Evolutionary conservation across 2,329 filamentous ascomycete species (phyloP).

Genomic region (Blastomyces percursus): DNA sequence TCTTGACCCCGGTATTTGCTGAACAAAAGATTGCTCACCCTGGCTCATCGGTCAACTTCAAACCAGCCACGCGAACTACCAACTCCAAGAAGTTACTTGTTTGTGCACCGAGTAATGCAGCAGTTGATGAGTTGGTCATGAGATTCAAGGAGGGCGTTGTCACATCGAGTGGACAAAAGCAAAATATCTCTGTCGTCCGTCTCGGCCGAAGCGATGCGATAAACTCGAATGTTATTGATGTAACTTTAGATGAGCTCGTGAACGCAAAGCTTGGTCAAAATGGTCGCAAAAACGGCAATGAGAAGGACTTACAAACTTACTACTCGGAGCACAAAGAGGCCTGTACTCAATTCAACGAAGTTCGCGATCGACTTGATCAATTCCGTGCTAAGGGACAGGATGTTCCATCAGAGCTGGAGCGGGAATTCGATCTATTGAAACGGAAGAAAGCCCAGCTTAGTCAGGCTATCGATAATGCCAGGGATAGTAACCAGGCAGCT

Average conservation of each 20-base stretch:
- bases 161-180: conserved; percentile 58
- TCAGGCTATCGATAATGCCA: conserved; percentile 72
- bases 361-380: conserved; percentile 61
- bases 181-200: conserved; percentile 77
- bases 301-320: conserved; percentile 51
- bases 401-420: conserved; percentile 46
- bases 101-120: conserved; percentile 96
- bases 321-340: conserved; percentile 56
- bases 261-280: conserved; percentile 52
- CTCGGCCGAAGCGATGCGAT: conserved; percentile 86
- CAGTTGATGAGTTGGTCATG: conserved; percentile 90
- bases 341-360: conserved; percentile 55
- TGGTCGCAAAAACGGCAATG: conserved; percentile 35
- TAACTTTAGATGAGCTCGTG: conserved; percentile 87
- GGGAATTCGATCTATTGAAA: conserved; percentile 68
- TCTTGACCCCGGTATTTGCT: conserved; percentile 54
- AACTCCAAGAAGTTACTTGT: conserved; percentile 76
- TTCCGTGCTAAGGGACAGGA: conserved; percentile 44
- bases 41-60: conserved; percentile 29
- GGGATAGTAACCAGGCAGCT: conserved; percentile 72
- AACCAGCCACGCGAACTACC: conserved; percentile 25
- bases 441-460: conserved; percentile 66
- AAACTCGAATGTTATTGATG: conserved; percentile 76
- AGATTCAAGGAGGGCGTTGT: conserved; percentile 81
- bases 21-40: conserved; percentile 40